These are phyloP conservation scores for Chloris gayana DNA, from an alignment of 176 grass and related monocot species.

Conservation along the genomic window DNA sequence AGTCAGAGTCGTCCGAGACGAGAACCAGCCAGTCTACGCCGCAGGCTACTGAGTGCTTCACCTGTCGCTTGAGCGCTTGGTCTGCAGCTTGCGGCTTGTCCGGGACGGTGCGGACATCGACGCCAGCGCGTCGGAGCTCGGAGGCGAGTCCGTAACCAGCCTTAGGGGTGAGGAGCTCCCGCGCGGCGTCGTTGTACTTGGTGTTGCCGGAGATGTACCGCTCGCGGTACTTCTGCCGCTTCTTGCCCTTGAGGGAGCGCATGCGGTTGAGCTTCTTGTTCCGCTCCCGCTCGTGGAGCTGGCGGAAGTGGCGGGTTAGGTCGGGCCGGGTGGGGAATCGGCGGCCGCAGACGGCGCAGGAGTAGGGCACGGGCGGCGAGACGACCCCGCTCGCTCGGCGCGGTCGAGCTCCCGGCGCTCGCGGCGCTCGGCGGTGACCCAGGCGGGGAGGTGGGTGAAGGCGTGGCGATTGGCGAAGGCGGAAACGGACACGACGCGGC, in stretches of 20 bases:
- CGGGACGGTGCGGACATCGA: constrained; percentile 72
- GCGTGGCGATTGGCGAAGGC: constrained; percentile 93
- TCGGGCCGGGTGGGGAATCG: constrained; percentile 82
- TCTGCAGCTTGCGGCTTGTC: constrained; percentile 94
- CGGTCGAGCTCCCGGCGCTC: constrained; percentile 61
- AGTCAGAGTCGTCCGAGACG: constrained; percentile 88
- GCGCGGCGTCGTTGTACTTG: constrained; percentile 85
- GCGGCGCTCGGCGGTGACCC: constrained; percentile 72
- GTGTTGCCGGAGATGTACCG: constrained; percentile 76
- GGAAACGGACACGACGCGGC: constrained; percentile 72
- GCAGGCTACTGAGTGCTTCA: constrained; percentile 70
- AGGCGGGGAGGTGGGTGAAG: constrained; percentile 74
- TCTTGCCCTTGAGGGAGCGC: constrained; percentile 95
- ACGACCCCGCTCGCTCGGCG: constrained; percentile 63
- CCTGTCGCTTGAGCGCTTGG: constrained; percentile 77
- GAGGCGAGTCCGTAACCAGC: constrained; percentile 75
- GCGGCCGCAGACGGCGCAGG: constrained; percentile 82
- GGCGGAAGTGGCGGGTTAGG: constrained; percentile 86
- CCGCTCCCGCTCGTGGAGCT: constrained; percentile 93
- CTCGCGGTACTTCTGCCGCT: constrained; percentile 76
- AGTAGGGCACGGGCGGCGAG: constrained; percentile 59
- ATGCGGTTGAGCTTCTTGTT: constrained; percentile 87
- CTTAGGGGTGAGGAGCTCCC: constrained; percentile 76
- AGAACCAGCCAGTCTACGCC: constrained; percentile 83
- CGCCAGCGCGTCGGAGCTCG: constrained; percentile 84